Evolutionary conservation across 164 flowering plant species (phyloP).

Genomic region (grape (Vitis vinifera)): ASM3070453v1 NC_081813.1:5730501-5731000

Average conservation of each 20-base stretch:
- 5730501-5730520: no score
- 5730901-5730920: slow-evolving; percentile 29
- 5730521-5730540: no score
- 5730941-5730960: no score
- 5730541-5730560: no score
- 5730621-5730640: not conserved
- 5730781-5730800: not conserved
- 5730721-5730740: slow-evolving; percentile 9
- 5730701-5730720: slow-evolving; percentile 27
- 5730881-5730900: slow-evolving; percentile 25
- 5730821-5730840: slow-evolving; percentile 20
- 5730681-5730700: slow-evolving; percentile 25
- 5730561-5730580: no score
- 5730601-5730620: no score
- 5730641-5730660: not conserved
- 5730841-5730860: slow-evolving; percentile 21
- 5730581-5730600: no score
- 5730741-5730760: no score
- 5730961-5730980: no score
- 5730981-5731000: not conserved
- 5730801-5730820: slow-evolving; percentile 15
- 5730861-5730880: slow-evolving; percentile 24
- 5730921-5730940: slow-evolving; percentile 17
- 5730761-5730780: no score
- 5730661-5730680: slow-evolving; percentile 22